phyloP scores from a whole-genome alignment of 768 basidiomycete genomes.

The Naematelia encephala region DNA sequence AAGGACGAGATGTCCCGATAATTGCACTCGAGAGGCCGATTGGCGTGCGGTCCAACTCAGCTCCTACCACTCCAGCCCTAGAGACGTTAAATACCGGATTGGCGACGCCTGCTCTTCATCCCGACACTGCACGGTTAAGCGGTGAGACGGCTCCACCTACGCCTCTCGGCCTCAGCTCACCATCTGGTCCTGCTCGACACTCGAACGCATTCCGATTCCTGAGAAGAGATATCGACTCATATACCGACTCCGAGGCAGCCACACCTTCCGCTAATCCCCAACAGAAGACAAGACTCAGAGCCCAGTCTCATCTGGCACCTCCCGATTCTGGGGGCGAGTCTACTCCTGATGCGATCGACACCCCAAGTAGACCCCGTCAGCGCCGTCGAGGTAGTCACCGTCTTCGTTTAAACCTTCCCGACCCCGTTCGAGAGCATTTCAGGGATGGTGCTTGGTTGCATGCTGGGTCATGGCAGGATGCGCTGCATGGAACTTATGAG shows the following conservation, averaged over 20 bases:
- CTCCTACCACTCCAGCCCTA: neutral
- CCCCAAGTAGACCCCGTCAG: slow-evolving; percentile 14
- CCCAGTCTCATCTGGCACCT: neutral
- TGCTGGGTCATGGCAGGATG: slow-evolving; percentile 44
- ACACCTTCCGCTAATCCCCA: neutral
- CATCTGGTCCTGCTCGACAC: neutral
- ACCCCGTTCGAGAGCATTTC: slow-evolving; percentile 28
- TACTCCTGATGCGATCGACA: neutral
- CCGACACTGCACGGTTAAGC: neutral
- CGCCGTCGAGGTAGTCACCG: slow-evolving; percentile 8
- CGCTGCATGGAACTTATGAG: slow-evolving; percentile 31
- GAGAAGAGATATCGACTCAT: neutral
- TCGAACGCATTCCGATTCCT: neutral
- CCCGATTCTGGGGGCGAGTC: neutral
- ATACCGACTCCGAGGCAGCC: neutral
- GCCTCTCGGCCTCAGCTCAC: neutral
- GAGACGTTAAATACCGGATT: neutral
- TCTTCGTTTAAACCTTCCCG: slow-evolving; percentile 21
- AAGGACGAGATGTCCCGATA: neutral
- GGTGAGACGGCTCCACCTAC: neutral
- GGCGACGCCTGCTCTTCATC: neutral
- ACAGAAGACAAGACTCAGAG: neutral
- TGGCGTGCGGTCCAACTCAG: neutral
- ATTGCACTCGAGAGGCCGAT: neutral
- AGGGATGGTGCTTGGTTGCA: slow-evolving; percentile 34